phyloP scores from a whole-genome alignment of 2,329 filamentous ascomycete genomes.

The Rutstroemia sydowiana region DNA sequence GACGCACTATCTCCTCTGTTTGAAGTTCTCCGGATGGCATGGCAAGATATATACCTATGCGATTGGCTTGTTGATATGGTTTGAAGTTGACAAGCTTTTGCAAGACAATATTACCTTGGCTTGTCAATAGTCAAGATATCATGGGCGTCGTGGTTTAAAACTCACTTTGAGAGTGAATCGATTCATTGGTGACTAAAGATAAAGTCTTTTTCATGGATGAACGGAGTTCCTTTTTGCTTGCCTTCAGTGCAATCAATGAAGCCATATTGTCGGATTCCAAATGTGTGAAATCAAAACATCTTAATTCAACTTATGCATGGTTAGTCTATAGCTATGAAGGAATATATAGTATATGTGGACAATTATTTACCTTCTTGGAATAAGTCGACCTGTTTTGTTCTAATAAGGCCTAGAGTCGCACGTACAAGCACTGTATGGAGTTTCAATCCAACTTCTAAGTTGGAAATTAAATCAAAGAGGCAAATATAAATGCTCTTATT shows the following conservation, averaged over 20 bases:
- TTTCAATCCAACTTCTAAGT: too few species aligned
- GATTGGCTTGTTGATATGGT: conserved; percentile 67
- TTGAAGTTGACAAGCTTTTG: conserved; percentile 57
- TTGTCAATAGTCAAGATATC: conserved; percentile 9
- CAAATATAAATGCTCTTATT: too few species aligned
- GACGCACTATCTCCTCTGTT: conserved; percentile 71
- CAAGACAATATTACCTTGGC: conserved; percentile 56
- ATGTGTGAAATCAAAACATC: background rate
- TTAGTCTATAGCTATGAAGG: too few species aligned
- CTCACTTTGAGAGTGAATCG: conserved; percentile 64
- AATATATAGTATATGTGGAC: too few species aligned
- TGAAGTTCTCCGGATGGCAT: conserved; percentile 87
- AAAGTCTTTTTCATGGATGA: conserved; percentile 61
- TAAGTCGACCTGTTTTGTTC: too few species aligned
- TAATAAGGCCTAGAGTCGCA: too few species aligned
- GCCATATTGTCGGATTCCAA: conserved; percentile 14
- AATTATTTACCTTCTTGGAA: too few species aligned
- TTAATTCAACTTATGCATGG: too few species aligned
- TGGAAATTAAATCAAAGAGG: too few species aligned
- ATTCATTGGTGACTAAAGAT: conserved; percentile 51
- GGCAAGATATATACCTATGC: conserved; percentile 82
- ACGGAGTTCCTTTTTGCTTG: conserved; percentile 71
- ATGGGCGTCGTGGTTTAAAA: conserved; percentile 10
- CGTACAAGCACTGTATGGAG: too few species aligned
- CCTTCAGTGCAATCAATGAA: conserved; percentile 40